Evolutionary conservation across 768 basidiomycete species (phyloP), one percentile per base, ranked within the genome.

Genomic region (Tephrocybe rancida): DNA sequence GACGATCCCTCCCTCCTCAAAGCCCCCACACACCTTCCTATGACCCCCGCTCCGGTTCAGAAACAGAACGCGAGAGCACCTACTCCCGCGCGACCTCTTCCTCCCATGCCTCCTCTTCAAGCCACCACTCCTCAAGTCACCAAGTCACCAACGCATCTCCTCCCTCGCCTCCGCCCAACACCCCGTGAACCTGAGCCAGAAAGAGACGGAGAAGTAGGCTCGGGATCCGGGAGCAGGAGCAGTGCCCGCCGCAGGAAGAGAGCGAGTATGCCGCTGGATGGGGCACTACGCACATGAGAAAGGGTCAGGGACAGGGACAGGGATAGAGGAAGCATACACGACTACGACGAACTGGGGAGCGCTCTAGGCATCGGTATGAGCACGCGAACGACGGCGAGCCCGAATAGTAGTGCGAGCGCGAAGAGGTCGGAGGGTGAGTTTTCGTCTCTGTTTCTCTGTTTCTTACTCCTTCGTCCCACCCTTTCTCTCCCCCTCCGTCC

Each of bases 51-150:
- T 92, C 90, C 6, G 90, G 90, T 27, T 92, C 89, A 2, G 91
- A 92, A 67, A 92, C 90, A 0, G 91, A 92, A 67, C 83, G 88
- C 39, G 89, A 91, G 68, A 79, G 76, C 34, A 64, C 57, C 5
- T 54, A 44, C 18, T 55, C 54, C 1, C 32, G 54, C 2, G 43
- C 53, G 1, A 32, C 44, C 3, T 9, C 44, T 3, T 11, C 37
- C 16, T 10, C 37, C 30, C 6, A 6, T 32, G 8, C 37, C 7
- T 7, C n/a, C 10, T 21, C 39, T 8, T 21, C 39, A n/a, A 9
- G 6, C 19, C 41, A 16, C 16, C 29, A 44, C 32, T n/a, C n/a
- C n/a, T n/a, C n/a, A n/a, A 25, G 32, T 22, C 54, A n/a, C n/a
- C n/a, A n/a, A n/a, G n/a, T n/a, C n/a, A 59, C 24, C 56, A 54